Conservation (phyloP, 1,284 basidiomycete genomes). For the Tilletia setariae region DNA sequence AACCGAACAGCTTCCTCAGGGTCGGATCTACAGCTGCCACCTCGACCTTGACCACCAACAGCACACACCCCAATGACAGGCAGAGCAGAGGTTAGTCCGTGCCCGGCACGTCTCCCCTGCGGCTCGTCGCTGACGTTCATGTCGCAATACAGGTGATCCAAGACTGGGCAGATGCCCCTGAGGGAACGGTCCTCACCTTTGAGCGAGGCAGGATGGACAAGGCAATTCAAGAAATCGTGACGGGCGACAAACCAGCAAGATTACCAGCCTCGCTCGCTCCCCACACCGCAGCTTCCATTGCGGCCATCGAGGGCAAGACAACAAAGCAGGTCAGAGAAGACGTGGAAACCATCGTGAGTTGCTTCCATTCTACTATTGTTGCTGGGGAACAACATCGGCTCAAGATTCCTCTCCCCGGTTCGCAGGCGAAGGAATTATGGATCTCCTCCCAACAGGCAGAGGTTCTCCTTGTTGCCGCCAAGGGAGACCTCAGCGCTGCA, state of each 20-base stretch:
- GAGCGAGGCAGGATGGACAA: conserved; percentile 14
- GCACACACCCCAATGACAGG: background rate
- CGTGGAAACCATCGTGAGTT: conserved; percentile 6
- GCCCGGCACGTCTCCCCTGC: background rate
- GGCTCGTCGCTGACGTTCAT: background rate
- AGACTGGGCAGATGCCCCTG: conserved; percentile 13
- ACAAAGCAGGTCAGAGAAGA: conserved; percentile 6
- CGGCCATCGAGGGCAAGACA: conserved; percentile 5
- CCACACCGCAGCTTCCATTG: background rate
- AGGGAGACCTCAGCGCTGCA: conserved; percentile 6
- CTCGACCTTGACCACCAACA: background rate
- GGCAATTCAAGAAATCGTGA: conserved; percentile 6
- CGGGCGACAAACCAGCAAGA: conserved; percentile 7
- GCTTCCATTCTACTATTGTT: background rate
- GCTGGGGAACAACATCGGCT: background rate
- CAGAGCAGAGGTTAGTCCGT: conserved; percentile 2
- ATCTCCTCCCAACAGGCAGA: conserved; percentile 10
- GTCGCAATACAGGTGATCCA: background rate
- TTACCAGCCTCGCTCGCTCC: background rate
- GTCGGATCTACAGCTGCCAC: too few species aligned
- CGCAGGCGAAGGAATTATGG: conserved; percentile 8
- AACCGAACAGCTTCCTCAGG: too few species aligned
- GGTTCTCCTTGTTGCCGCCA: conserved; percentile 4
- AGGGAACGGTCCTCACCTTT: conserved; percentile 1
- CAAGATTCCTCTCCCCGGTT: too few species aligned